These are phyloP conservation scores for Lentinula guzmanii DNA, from an alignment of 768 basidiomycete species.

Conservation along the genomic window DNA sequence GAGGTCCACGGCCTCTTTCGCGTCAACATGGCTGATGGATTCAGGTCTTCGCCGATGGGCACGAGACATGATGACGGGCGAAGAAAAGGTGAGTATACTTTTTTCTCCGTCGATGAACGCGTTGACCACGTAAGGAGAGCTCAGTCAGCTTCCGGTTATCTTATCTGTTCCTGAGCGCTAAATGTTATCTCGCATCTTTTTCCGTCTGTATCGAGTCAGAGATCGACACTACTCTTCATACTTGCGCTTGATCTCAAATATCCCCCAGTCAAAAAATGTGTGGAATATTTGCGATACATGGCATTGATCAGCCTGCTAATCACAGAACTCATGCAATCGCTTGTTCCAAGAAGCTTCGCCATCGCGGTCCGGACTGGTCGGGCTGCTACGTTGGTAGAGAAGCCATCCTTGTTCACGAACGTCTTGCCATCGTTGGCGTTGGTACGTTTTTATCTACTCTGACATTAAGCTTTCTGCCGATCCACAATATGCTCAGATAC, in stretches of 20 bases:
- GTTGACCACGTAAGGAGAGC: background rate
- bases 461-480: background rate
- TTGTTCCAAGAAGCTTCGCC: conserved; percentile 83
- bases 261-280: conserved; percentile 60
- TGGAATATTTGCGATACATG: conserved; percentile 86
- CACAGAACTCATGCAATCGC: conserved; percentile 76
- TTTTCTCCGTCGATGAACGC: background rate
- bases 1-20: conserved; percentile 81
- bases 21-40: conserved; percentile 71
- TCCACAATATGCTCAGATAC: conserved; percentile 52
- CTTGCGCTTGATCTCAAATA: conserved; percentile 23
- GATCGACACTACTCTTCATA: background rate
- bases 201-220: conserved; percentile 6
- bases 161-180: background rate
- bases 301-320: conserved; percentile 60
- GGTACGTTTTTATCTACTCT: conserved; percentile 45
- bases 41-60: conserved; percentile 38
- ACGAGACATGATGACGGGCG: conserved; percentile 12
- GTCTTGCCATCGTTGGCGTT: conserved; percentile 96
- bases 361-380: conserved; percentile 98
- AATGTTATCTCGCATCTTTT: conserved; percentile 4
- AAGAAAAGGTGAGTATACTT: background rate
- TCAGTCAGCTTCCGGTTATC: background rate
- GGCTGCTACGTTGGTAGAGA: conserved; percentile 87
- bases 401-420: conserved; percentile 86